phyloP scores from a whole-genome alignment of 805 yeast species.

The Lachancea meyersii region DNA sequence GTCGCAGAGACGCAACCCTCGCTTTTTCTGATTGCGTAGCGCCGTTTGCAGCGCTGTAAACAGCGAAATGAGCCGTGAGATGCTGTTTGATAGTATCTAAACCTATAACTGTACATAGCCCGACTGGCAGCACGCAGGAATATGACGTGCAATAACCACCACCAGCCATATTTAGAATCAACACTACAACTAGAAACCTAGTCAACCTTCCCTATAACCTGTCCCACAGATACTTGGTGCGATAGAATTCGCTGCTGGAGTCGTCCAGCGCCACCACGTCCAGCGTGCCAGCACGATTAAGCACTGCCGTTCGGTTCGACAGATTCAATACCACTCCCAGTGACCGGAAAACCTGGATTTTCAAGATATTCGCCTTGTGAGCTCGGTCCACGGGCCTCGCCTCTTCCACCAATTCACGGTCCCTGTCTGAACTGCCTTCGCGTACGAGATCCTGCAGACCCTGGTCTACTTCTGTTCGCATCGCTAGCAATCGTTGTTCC shows the following conservation, averaged over 20 bases:
- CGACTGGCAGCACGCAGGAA: neutral
- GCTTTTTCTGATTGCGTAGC: constrained; percentile 41
- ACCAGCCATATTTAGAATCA: too few species aligned
- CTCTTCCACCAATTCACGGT: neutral
- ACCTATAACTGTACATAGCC: neutral
- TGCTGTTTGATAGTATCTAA: too few species aligned
- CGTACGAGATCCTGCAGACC: constrained; percentile 14
- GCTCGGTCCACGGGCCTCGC: constrained; percentile 18
- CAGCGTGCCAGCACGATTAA: constrained; percentile 42
- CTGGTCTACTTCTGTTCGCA: constrained; percentile 20
- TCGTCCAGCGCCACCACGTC: constrained; percentile 46
- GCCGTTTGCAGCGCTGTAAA: too few species aligned
- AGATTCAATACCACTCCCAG: constrained; percentile 50
- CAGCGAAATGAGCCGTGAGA: too few species aligned
- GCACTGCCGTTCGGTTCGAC: constrained; percentile 39
- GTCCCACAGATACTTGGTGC: constrained; percentile 78
- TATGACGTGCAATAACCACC: too few species aligned
- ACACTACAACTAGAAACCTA: neutral
- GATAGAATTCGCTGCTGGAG: constrained; percentile 57
- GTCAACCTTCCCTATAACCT: constrained; percentile 18
- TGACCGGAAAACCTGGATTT: constrained; percentile 52
- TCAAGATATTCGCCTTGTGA: constrained; percentile 34
- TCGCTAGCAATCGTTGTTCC: constrained; percentile 17
- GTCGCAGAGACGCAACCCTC: constrained; percentile 75
- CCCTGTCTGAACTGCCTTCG: constrained; percentile 2